phyloP scores from a whole-genome alignment of 208 protist genomes.

The Wallacemonas sp. region DNA sequence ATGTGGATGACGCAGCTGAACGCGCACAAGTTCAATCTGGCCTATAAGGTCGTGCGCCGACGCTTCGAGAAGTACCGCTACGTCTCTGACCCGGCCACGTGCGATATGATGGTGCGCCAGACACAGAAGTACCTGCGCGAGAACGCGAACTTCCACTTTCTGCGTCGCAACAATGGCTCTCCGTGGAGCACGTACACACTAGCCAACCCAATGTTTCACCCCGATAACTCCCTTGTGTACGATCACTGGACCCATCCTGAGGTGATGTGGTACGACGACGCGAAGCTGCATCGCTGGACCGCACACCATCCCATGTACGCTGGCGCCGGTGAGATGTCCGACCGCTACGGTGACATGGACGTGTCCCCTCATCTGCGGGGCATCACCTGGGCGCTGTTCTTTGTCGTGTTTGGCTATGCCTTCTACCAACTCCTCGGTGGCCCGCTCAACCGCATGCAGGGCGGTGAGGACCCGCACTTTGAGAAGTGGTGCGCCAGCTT shows the following conservation, averaged over 20 bases:
- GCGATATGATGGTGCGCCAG: conserved; percentile 92
- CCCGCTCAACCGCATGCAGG: conserved; percentile 19
- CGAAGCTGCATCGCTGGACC: conserved; percentile 87
- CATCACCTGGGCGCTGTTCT: conserved; percentile 31
- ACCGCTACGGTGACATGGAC: conserved; percentile 88
- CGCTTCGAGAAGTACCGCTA: conserved; percentile 90
- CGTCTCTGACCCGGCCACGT: conserved; percentile 87
- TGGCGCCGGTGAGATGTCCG: conserved; percentile 71
- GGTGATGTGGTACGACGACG: conserved; percentile 91
- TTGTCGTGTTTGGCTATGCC: conserved; percentile 32
- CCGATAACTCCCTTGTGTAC: conserved; percentile 86
- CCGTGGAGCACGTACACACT: conserved; percentile 83
- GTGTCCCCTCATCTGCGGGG: conserved; percentile 62
- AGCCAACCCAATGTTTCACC: conserved; percentile 88
- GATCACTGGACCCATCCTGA: conserved; percentile 92
- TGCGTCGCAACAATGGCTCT: conserved; percentile 83
- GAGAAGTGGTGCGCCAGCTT: conserved; percentile 68
- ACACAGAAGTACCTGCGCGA: conserved; percentile 91
- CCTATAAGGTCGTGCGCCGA: conserved; percentile 85
- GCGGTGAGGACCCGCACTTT: conserved; percentile 59
- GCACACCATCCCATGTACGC: conserved; percentile 83
- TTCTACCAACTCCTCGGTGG: conserved; percentile 57
- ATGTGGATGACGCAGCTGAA: conserved; percentile 88
- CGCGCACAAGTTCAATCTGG: conserved; percentile 88
- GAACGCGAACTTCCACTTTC: conserved; percentile 75